phyloP scores from a whole-genome alignment of 1,139 yeast species.

The Wickerhamomyces sp. region DNA sequence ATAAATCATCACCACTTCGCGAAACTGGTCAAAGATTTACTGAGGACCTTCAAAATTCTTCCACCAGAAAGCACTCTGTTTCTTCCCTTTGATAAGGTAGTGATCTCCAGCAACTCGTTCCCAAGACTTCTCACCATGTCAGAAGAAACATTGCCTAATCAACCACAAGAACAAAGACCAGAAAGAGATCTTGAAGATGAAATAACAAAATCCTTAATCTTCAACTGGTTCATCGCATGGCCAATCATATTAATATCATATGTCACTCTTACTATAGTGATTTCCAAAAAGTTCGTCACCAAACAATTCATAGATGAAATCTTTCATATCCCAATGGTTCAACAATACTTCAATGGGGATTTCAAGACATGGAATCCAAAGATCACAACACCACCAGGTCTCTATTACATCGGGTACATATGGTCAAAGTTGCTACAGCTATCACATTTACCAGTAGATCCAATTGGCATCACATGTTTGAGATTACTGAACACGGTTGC shows the following conservation, averaged over 20 bases:
- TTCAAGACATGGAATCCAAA: slow-evolving; percentile 77
- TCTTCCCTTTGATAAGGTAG: no score
- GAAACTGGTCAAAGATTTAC: not conserved
- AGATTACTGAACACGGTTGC: slow-evolving; percentile 63
- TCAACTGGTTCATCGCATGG: slow-evolving; percentile 23
- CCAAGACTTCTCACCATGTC: no score
- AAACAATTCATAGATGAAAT: slow-evolving; percentile 55
- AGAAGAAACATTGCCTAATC: not conserved
- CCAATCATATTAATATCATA: slow-evolving; percentile 11
- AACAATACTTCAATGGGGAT: slow-evolving; percentile 55
- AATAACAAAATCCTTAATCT: slow-evolving; percentile 18
- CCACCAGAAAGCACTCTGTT: no score
- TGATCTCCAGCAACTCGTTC: no score
- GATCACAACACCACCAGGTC: slow-evolving; percentile 96
- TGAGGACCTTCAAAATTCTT: not conserved
- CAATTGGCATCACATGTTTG: slow-evolving; percentile 37
- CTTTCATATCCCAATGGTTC: slow-evolving; percentile 81
- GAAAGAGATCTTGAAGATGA: slow-evolving; percentile 21
- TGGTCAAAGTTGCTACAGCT: slow-evolving; percentile 32
- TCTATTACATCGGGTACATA: slow-evolving; percentile 60
- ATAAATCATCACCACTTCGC: not conserved
- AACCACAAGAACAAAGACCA: not conserved
- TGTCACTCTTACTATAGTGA: slow-evolving; percentile 10
- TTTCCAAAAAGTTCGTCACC: slow-evolving; percentile 14
- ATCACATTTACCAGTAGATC: slow-evolving; percentile 27